A percentile compares a stretch with the other conserved stretches of the same genome.
Conservation (phyloP, 495 filamentous ascomycete species). For the Tetracladium setigerum region DNA sequence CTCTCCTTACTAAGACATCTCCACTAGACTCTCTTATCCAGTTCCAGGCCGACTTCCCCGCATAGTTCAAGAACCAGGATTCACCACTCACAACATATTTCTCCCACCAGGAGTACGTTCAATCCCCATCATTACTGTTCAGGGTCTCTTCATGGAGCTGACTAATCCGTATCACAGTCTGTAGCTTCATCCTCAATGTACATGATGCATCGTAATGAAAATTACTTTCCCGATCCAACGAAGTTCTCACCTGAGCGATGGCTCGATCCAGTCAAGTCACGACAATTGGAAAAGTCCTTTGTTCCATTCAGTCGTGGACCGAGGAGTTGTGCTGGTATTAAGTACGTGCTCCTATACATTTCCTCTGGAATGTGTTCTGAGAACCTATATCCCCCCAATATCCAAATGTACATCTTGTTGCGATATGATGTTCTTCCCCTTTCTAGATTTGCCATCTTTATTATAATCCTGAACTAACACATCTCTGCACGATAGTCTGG, state of each 20-base stretch:
- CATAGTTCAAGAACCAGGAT: slow-evolving; percentile 10
- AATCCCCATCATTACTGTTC: neutral
- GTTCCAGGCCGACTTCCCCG: slow-evolving; percentile 13
- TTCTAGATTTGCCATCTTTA: too few species aligned
- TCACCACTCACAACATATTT: slow-evolving; percentile 11
- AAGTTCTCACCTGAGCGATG: slow-evolving; percentile 38
- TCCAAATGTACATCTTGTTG: too few species aligned
- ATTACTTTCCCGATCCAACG: slow-evolving; percentile 31
- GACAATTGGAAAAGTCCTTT: slow-evolving; percentile 10
- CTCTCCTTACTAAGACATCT: slow-evolving; percentile 4
- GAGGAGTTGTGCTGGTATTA: slow-evolving; percentile 6
- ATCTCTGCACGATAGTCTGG: slow-evolving; percentile 19
- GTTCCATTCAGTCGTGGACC: slow-evolving; percentile 8
- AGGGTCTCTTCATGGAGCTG: too few species aligned
- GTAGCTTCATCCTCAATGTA: slow-evolving; percentile 7
- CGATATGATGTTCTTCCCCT: too few species aligned
- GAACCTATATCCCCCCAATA: too few species aligned
- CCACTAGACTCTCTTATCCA: slow-evolving; percentile 14
- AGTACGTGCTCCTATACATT: slow-evolving; percentile 1
- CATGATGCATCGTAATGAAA: slow-evolving; percentile 12
- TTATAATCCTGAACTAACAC: too few species aligned
- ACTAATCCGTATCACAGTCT: slow-evolving; percentile 1
- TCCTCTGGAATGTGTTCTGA: too few species aligned
- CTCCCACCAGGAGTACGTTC: slow-evolving; percentile 13
- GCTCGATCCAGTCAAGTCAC: neutral